Conservation (phyloP, 495 filamentous ascomycete species). For the Penicillium coprophilum region DNA sequence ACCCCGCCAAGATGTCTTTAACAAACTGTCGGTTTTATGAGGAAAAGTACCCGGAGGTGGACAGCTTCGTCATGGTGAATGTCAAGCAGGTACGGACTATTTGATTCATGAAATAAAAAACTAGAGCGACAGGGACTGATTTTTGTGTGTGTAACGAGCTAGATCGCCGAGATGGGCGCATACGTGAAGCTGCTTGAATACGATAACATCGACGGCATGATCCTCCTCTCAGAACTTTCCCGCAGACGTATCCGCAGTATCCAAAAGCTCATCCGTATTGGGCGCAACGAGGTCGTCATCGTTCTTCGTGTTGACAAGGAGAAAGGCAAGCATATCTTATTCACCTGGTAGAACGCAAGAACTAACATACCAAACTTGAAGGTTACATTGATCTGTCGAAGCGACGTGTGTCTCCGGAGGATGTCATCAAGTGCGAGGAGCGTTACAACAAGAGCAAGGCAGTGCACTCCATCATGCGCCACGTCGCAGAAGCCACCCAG, state of each 20-base stretch:
- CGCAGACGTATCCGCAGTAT: constrained; percentile 96
- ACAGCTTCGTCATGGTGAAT: constrained; percentile 99
- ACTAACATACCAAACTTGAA: constrained; percentile 39
- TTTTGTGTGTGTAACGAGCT: constrained; percentile 15
- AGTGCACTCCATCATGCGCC: constrained; percentile 96
- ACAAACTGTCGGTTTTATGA: constrained; percentile 99
- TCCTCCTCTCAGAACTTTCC: constrained; percentile 92
- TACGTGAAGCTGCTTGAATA: constrained; percentile 99
- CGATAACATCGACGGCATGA: constrained; percentile 99
- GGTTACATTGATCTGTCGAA: constrained; percentile 98
- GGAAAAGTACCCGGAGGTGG: constrained; percentile 96
- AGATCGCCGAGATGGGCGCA: constrained; percentile 99
- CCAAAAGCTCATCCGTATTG: constrained; percentile 97
- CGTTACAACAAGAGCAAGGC: constrained; percentile 99
- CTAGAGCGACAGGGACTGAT: constrained; percentile 6
- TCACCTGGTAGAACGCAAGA: not conserved
- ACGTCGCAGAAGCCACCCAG: constrained; percentile 94
- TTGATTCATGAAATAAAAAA: not conserved
- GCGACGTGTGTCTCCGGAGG: constrained; percentile 93
- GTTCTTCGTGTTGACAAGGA: constrained; percentile 98
- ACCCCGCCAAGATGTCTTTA: constrained; percentile 79
- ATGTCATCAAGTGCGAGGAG: constrained; percentile 97
- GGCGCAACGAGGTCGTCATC: constrained; percentile 96
- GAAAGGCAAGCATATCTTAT: constrained; percentile 64
- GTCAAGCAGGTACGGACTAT: constrained; percentile 74